Evolutionary conservation across 257 asterid species (phyloP).

Genomic region (Penstemon barbatus): DNA sequence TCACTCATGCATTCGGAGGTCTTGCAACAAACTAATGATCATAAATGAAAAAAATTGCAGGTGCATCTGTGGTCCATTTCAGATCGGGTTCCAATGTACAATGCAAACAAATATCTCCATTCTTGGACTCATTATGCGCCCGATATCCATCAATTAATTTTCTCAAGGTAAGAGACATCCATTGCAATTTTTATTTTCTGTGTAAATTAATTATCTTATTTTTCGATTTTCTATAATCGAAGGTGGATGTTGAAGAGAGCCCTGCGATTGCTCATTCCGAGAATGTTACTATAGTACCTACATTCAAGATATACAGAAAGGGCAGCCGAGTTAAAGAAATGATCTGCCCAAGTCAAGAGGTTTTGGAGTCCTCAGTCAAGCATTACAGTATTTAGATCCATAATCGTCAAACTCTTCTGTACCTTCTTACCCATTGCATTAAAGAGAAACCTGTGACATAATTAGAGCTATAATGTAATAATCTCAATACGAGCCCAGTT

Average conservation of each 20-base stretch:
- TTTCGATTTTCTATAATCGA: conserved; percentile 12
- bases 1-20: not conserved
- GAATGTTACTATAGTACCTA: conserved; percentile 70
- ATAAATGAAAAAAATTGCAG: conserved; percentile 45
- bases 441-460: conserved; percentile 45
- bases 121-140: conserved; percentile 64
- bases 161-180: conserved; percentile 60
- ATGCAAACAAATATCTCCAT: conserved; percentile 64
- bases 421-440: conserved; percentile 23
- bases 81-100: conserved; percentile 43
- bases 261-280: conserved; percentile 59
- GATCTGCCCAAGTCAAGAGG: conserved; percentile 77
- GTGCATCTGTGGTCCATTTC: conserved; percentile 75
- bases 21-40: conserved; percentile 24
- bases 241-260: conserved; percentile 82
- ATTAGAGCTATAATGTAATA: conserved; percentile 43
- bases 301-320: conserved; percentile 72
- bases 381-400: conserved; percentile 57
- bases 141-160: conserved; percentile 71
- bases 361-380: conserved; percentile 80
- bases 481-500: conserved; percentile 52
- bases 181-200: not conserved
- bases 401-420: conserved; percentile 16
- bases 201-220: not conserved
- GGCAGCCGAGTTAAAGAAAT: conserved; percentile 75